Evolutionary conservation across 2,329 filamentous ascomycete genomes (phyloP).

Genomic region (Alternaria burnsii): DNA sequence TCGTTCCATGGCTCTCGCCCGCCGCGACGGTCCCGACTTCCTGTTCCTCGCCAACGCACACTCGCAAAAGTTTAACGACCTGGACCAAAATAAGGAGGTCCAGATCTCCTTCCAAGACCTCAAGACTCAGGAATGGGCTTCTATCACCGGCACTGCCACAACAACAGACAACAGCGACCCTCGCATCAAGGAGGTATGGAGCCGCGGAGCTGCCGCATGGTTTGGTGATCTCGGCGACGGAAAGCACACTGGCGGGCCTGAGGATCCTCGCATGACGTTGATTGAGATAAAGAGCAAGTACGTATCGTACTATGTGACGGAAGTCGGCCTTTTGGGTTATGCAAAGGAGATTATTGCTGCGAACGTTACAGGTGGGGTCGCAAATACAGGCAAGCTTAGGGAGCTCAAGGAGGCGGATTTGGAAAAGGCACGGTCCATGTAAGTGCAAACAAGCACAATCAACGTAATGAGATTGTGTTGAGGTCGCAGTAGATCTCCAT

Average conservation of each 20-base stretch:
- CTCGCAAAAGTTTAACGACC: slow-evolving; percentile 58
- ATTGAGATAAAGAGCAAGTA: slow-evolving; percentile 53
- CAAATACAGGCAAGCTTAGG: slow-evolving; percentile 54
- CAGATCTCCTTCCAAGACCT: slow-evolving; percentile 59
- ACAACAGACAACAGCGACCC: slow-evolving; percentile 56
- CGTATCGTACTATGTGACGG: slow-evolving; percentile 51
- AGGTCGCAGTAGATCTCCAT: slow-evolving; percentile 4
- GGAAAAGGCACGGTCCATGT: slow-evolving; percentile 46
- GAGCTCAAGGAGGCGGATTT: slow-evolving; percentile 60
- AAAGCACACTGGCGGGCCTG: slow-evolving; percentile 55
- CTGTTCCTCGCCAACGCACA: slow-evolving; percentile 60
- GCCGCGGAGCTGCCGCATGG: slow-evolving; percentile 54
- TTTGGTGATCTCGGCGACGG: slow-evolving; percentile 62
- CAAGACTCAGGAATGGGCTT: slow-evolving; percentile 59
- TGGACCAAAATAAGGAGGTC: slow-evolving; percentile 53
- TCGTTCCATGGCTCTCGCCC: slow-evolving; percentile 60
- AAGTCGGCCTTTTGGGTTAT: slow-evolving; percentile 48
- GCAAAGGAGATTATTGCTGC: slow-evolving; percentile 52
- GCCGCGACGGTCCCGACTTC: slow-evolving; percentile 65
- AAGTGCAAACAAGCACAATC: slow-evolving; percentile 1
- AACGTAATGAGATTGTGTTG: not conserved
- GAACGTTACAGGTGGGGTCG: slow-evolving; percentile 50
- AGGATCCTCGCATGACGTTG: slow-evolving; percentile 59
- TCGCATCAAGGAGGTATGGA: slow-evolving; percentile 59
- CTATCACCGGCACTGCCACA: slow-evolving; percentile 54